phyloP scores from a whole-genome alignment of 1,139 yeast genomes.

The Suhomyces anneliseae region DNA sequence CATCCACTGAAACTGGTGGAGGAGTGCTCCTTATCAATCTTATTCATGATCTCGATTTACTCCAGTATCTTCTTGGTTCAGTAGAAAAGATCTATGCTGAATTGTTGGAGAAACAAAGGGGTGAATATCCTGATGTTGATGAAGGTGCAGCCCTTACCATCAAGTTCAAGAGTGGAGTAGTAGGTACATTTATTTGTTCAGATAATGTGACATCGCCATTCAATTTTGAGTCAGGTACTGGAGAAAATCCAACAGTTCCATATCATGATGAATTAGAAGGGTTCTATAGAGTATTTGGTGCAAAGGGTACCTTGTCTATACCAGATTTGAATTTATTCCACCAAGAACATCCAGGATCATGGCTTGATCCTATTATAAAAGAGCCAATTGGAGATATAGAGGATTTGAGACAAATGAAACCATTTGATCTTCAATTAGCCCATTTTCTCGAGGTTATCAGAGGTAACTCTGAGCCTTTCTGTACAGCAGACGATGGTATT shows the following conservation, averaged over 20 bases:
- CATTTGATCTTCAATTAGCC: slow-evolving; percentile 35
- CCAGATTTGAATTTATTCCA: slow-evolving; percentile 40
- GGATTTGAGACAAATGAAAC: slow-evolving; percentile 18
- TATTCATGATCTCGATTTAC: slow-evolving; percentile 42
- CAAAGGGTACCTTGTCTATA: slow-evolving; percentile 37
- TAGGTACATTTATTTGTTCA: slow-evolving; percentile 42
- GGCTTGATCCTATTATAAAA: slow-evolving; percentile 22
- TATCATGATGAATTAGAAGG: slow-evolving; percentile 29
- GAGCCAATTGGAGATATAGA: slow-evolving; percentile 15
- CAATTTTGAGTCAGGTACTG: slow-evolving; percentile 42
- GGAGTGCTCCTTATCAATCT: slow-evolving; percentile 41
- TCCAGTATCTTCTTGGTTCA: slow-evolving; percentile 41
- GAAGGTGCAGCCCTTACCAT: slow-evolving; percentile 43
- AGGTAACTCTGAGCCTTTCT: slow-evolving; percentile 30
- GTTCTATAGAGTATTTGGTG: slow-evolving; percentile 38
- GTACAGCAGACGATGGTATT: slow-evolving; percentile 42
- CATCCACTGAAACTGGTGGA: slow-evolving; percentile 34
- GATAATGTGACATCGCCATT: slow-evolving; percentile 43
- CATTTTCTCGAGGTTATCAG: slow-evolving; percentile 39
- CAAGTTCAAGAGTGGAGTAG: slow-evolving; percentile 32
- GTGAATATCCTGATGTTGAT: slow-evolving; percentile 32
- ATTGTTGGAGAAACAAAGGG: slow-evolving; percentile 31
- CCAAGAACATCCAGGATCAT: slow-evolving; percentile 22
- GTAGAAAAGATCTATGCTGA: slow-evolving; percentile 41
- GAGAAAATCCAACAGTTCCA: slow-evolving; percentile 44